Conservation (phyloP, 164 flowering plant genomes). For the Macadamia tetraphylla region DNA sequence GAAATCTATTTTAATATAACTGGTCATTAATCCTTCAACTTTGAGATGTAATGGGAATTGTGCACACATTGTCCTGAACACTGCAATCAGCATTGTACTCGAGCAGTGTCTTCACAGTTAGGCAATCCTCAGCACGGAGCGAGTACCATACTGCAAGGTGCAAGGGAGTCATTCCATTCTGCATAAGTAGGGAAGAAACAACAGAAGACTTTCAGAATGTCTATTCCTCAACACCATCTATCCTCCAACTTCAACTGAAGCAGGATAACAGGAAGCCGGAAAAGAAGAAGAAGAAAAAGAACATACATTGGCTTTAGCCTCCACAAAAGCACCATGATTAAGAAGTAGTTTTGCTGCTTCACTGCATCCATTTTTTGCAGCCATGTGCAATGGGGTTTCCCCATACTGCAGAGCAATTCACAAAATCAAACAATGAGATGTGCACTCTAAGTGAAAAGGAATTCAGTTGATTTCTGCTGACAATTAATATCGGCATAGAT, state of each 20-base stretch:
- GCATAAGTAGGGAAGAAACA: constrained; percentile 8
- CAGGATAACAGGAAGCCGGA: not conserved
- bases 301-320: constrained; percentile 88
- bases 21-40: not conserved
- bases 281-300: constrained; percentile 3
- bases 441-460: not conserved
- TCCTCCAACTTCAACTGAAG: not conserved
- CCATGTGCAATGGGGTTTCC: constrained; percentile 98
- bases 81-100: constrained; percentile 86
- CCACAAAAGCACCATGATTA: constrained; percentile 71
- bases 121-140: constrained; percentile 53
- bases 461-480: no score
- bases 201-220: not conserved
- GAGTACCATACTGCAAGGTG: constrained; percentile 98
- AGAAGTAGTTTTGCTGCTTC: constrained; percentile 78
- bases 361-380: constrained; percentile 92
- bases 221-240: not conserved
- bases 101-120: constrained; percentile 71
- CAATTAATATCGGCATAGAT: not conserved
- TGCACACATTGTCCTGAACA: constrained; percentile 67
- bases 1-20: not conserved
- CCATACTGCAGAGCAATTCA: constrained; percentile 60
- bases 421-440: constrained; percentile 6
- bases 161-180: constrained; percentile 99
- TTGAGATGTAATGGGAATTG: not conserved